Percentiles rank a stretch among this genome's conserved stretches.
phyloP scores from a whole-genome alignment of 2,329 filamentous ascomycete species.

The Hymenoscyphus fructigenus region DNA sequence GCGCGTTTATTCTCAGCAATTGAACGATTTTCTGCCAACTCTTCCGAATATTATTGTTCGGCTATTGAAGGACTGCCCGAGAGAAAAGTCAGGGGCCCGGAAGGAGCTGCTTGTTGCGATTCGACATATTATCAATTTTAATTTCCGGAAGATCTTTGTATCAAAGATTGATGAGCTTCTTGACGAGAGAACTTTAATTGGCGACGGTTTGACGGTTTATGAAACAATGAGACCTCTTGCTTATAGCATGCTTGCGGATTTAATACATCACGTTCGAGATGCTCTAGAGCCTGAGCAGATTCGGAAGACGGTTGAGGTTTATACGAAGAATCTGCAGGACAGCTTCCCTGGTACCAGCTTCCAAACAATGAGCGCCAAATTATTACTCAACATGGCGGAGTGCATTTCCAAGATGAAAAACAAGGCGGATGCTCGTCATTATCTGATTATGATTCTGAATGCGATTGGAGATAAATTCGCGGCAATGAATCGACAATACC shows the following conservation, averaged over 20 bases:
- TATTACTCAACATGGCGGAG: slow-evolving; percentile 96
- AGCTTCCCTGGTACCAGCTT: slow-evolving; percentile 97
- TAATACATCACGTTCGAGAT: slow-evolving; percentile 96
- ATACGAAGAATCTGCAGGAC: slow-evolving; percentile 93
- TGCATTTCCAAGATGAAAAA: slow-evolving; percentile 92
- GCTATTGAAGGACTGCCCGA: slow-evolving; percentile 86
- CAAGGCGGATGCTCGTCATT: slow-evolving; percentile 92
- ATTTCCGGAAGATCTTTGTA: slow-evolving; percentile 92
- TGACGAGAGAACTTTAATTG: slow-evolving; percentile 90
- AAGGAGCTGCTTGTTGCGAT: slow-evolving; percentile 97
- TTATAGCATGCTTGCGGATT: slow-evolving; percentile 96
- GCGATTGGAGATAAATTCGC: slow-evolving; percentile 98
- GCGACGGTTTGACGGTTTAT: slow-evolving; percentile 93
- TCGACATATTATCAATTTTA: slow-evolving; percentile 98
- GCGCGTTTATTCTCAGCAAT: slow-evolving; percentile 79
- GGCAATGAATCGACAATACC: slow-evolving; percentile 94
- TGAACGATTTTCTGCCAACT: slow-evolving; percentile 82
- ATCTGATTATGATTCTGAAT: slow-evolving; percentile 94
- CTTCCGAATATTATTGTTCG: slow-evolving; percentile 89
- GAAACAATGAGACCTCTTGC: slow-evolving; percentile 94
- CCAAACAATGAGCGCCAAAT: slow-evolving; percentile 98
- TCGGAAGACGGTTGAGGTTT: slow-evolving; percentile 91
- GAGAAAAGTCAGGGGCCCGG: slow-evolving; percentile 88
- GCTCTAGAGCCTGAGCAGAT: slow-evolving; percentile 89
- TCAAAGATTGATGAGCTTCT: slow-evolving; percentile 92